phyloP scores from a whole-genome alignment of 2,329 filamentous ascomycete genomes.

The Chaetomium olivaceum region DNA sequence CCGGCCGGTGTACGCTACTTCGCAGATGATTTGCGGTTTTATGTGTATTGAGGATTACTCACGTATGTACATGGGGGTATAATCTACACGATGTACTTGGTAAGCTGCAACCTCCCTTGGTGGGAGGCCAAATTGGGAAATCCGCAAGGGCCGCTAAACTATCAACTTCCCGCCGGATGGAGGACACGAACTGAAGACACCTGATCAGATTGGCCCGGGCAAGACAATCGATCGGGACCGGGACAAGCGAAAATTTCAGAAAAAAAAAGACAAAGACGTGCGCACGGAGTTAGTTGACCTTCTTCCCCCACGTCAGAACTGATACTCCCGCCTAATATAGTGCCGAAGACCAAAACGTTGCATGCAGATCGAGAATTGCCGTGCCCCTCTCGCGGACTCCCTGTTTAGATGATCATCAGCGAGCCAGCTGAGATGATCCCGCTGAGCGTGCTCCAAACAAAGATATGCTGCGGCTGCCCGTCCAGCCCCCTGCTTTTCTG shows the following conservation, averaged over 20 bases:
- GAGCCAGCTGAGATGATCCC: slow-evolving; percentile 14
- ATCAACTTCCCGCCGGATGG: slow-evolving; percentile 9
- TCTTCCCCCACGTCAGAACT: slow-evolving; percentile 21
- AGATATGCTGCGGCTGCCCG: slow-evolving; percentile 12
- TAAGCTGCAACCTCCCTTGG: slow-evolving; percentile 4
- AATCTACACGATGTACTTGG: background rate
- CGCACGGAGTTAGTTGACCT: background rate
- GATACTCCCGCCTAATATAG: background rate
- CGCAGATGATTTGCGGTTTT: background rate
- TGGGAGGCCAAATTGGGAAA: slow-evolving; percentile 21
- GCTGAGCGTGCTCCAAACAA: background rate
- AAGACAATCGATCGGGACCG: background rate
- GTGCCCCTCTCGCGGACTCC: slow-evolving; percentile 23
- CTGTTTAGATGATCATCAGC: slow-evolving; percentile 21
- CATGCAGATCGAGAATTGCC: slow-evolving; percentile 22
- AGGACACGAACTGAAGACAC: background rate
- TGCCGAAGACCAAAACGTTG: slow-evolving; percentile 1
- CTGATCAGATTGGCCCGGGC: no score
- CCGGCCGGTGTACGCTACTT: background rate
- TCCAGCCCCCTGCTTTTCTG: background rate
- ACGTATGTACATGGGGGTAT: slow-evolving; percentile 13
- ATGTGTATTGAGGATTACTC: background rate
- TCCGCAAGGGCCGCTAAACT: slow-evolving; percentile 16
- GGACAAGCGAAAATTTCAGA: background rate
- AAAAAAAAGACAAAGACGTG: no score